Percentiles rank a stretch among this genome's conserved stretches.
Evolutionary conservation across 257 asterid genomes (phyloP).

Genomic region (Petunia axillaris): DNA sequence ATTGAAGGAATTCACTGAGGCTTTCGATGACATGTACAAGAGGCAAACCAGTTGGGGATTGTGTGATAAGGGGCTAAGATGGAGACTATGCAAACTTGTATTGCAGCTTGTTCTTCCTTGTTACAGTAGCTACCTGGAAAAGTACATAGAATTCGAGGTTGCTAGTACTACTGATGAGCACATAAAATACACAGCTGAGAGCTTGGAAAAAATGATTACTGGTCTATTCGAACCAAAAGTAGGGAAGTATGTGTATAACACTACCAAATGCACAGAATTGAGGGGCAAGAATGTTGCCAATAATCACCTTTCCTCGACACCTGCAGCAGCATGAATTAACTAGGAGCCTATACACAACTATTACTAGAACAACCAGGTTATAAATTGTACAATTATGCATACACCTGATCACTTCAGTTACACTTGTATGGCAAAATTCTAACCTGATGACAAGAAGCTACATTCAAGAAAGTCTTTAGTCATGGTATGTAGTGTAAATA

Average conservation of each 20-base stretch:
- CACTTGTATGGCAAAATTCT: background rate
- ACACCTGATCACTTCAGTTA: background rate
- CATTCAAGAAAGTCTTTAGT: background rate
- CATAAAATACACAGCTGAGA: conserved; percentile 47
- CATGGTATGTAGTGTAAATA: background rate
- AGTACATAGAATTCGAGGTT: conserved; percentile 47
- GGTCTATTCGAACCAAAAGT: conserved; percentile 56
- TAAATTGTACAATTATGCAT: conserved; percentile 12
- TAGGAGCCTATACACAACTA: background rate
- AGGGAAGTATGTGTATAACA: conserved; percentile 37
- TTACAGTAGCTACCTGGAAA: conserved; percentile 56
- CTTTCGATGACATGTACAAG: conserved; percentile 60
- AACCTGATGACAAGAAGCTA: background rate
- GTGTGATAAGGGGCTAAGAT: conserved; percentile 58
- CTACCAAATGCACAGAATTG: conserved; percentile 57
- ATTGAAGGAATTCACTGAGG: conserved; percentile 52
- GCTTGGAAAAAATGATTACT: conserved; percentile 51
- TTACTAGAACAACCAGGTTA: background rate
- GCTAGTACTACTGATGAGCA: conserved; percentile 27
- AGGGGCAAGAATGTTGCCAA: conserved; percentile 33
- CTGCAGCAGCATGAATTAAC: conserved; percentile 65
- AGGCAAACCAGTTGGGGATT: conserved; percentile 64
- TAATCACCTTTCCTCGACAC: conserved; percentile 50
- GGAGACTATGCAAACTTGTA: conserved; percentile 48
- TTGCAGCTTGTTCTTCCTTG: conserved; percentile 59